Conservation (phyloP, 306 rosid genomes). For the Prinsepia uniflora region DNA sequence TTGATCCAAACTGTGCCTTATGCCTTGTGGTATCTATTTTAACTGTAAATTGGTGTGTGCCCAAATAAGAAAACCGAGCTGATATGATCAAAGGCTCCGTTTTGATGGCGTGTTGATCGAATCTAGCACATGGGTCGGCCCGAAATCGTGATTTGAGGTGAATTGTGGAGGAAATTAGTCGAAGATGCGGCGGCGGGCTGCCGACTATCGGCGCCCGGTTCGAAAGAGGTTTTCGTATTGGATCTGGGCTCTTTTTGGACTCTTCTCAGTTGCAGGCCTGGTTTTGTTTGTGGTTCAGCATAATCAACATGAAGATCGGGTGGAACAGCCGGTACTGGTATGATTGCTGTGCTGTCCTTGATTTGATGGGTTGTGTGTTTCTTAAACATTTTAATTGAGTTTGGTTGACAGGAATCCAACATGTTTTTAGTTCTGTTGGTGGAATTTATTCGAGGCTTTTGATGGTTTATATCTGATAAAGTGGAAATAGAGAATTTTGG, state of each 20-base stretch:
- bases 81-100: conserved; percentile 9
- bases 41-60: neutral
- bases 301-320: conserved; percentile 76
- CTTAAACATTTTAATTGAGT: conserved; percentile 5
- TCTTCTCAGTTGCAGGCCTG: conserved; percentile 58
- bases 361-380: neutral
- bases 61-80: conserved; percentile 14
- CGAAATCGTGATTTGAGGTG: conserved; percentile 30
- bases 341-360: neutral
- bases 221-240: conserved; percentile 81
- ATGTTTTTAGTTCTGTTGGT: conserved; percentile 3
- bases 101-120: conserved; percentile 28
- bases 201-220: conserved; percentile 96
- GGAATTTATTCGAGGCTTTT: conserved; percentile 8
- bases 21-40: neutral
- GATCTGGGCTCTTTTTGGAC: conserved; percentile 81
- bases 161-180: conserved; percentile 41
- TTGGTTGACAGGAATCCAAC: neutral
- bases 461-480: conserved; percentile 8
- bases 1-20: neutral
- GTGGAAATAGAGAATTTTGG: neutral
- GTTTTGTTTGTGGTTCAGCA: conserved; percentile 76
- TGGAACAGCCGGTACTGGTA: conserved; percentile 54
- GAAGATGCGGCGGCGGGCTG: conserved; percentile 95
- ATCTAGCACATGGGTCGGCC: conserved; percentile 27